Conservation (phyloP, 352 stramenopile species). For the Pythium rishiriense region DNA sequence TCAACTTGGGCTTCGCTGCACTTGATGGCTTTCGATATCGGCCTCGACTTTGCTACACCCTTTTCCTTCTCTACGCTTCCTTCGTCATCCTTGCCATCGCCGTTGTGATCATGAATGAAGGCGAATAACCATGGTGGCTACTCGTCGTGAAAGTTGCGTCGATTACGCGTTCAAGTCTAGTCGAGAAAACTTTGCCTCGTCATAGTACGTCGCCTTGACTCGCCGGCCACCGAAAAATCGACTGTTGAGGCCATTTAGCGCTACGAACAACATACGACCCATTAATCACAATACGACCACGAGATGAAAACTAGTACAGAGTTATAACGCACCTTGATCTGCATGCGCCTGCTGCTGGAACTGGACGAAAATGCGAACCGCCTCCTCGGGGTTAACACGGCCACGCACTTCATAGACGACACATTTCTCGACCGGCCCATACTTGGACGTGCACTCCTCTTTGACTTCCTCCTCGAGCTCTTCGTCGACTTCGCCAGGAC, state of each 20-base stretch:
- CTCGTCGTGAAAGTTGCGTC: too few relatives aligned
- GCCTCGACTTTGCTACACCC: slow-evolving; percentile 54
- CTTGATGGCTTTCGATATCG: slow-evolving; percentile 66
- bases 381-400: slow-evolving; percentile 57
- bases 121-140: neutral
- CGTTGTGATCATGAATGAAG: slow-evolving; percentile 33
- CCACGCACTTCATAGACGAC: slow-evolving; percentile 69
- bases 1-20: slow-evolving; percentile 63
- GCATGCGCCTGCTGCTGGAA: slow-evolving; percentile 71
- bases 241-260: slow-evolving; percentile 76
- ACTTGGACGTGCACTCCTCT: slow-evolving; percentile 83
- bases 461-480: slow-evolving; percentile 88
- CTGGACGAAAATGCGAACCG: slow-evolving; percentile 89
- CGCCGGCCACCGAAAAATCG: slow-evolving; percentile 90
- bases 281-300: neutral
- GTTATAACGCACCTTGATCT: slow-evolving; percentile 57
- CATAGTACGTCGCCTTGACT: slow-evolving; percentile 79
- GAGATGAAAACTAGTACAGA: neutral
- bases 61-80: slow-evolving; percentile 57
- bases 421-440: slow-evolving; percentile 78
- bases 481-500: slow-evolving; percentile 86
- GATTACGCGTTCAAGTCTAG: slow-evolving; percentile 51
- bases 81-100: slow-evolving; percentile 71
- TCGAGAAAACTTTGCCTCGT: slow-evolving; percentile 74
- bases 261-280: slow-evolving; percentile 30